phyloP scores from a whole-genome alignment of 345 rosid genomes.

The Bruguiera sexangula region DNA sequence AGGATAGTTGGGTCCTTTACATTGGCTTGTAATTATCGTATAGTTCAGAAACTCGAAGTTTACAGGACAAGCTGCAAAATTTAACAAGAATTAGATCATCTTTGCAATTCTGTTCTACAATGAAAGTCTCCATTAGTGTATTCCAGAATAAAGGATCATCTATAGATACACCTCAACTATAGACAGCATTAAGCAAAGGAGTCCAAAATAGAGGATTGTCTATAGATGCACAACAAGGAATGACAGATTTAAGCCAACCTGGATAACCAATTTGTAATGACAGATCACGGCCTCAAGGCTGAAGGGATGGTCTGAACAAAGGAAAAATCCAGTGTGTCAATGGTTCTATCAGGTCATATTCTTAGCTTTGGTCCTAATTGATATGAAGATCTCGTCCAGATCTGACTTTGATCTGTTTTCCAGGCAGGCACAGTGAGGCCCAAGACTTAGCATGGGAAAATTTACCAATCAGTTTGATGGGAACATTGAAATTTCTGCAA shows the following conservation, averaged over 20 bases:
- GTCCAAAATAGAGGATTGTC: too few species aligned
- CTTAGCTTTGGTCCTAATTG: too few species aligned
- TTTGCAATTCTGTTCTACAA: neutral
- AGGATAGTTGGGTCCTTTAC: constrained; percentile 21
- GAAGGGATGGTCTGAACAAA: too few species aligned
- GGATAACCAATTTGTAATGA: too few species aligned
- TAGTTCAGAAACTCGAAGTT: constrained; percentile 29
- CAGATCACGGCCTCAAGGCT: too few species aligned
- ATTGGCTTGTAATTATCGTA: constrained; percentile 27
- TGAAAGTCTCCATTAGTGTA: neutral
- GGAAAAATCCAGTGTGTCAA: too few species aligned
- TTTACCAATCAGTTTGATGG: neutral
- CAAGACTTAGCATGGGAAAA: neutral
- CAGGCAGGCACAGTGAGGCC: too few species aligned
- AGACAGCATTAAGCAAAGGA: neutral
- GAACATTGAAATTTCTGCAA: neutral
- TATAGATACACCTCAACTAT: neutral
- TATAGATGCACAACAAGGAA: too few species aligned
- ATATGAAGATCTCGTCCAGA: too few species aligned
- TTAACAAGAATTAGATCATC: constrained; percentile 10
- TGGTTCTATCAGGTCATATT: too few species aligned
- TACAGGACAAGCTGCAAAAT: constrained; percentile 24
- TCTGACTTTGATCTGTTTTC: too few species aligned
- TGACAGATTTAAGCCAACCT: too few species aligned
- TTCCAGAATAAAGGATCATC: neutral